Percentiles rank a stretch among this genome's conserved stretches.
Conservation (phyloP, 2,329 filamentous ascomycete species). For the Phyllosticta paracitricarpa region DNA sequence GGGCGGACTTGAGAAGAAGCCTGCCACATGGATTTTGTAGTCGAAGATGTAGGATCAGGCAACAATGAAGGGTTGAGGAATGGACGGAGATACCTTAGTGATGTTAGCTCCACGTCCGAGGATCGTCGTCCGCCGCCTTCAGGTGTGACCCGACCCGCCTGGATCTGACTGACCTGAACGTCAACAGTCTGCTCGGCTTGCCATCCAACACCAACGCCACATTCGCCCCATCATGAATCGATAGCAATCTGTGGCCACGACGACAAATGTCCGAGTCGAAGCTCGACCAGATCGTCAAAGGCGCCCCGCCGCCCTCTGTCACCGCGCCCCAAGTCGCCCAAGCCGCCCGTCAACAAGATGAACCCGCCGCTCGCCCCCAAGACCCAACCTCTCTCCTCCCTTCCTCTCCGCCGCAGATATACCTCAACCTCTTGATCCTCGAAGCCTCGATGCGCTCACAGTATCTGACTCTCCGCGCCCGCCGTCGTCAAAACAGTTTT, state of each 20-base stretch:
- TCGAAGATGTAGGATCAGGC: background rate
- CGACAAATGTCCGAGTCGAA: slow-evolving; percentile 48
- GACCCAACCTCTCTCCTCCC: slow-evolving; percentile 75
- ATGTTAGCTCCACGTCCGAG: background rate
- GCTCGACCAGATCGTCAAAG: slow-evolving; percentile 87
- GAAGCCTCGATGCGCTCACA: slow-evolving; percentile 89
- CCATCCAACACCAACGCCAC: background rate
- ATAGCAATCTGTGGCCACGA: background rate
- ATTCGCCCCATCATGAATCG: slow-evolving; percentile 1
- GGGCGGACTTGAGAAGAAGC: background rate
- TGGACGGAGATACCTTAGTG: background rate
- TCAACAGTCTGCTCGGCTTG: background rate
- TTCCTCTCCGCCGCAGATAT: slow-evolving; percentile 91
- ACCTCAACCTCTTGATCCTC: slow-evolving; percentile 93
- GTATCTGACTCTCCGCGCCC: slow-evolving; percentile 80
- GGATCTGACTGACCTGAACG: background rate
- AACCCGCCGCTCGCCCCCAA: slow-evolving; percentile 31
- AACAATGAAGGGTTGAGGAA: background rate
- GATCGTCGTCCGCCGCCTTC: background rate
- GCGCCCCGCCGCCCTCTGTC: slow-evolving; percentile 59
- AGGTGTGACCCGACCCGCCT: background rate
- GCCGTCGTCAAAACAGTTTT: slow-evolving; percentile 85
- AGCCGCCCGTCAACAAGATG: slow-evolving; percentile 20
- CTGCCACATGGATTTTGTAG: background rate
- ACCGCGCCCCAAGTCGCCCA: slow-evolving; percentile 31